These are phyloP conservation scores for Phytophthora tubulina DNA, from an alignment of 352 stramenopile genomes.

Conservation along the genomic window DNA sequence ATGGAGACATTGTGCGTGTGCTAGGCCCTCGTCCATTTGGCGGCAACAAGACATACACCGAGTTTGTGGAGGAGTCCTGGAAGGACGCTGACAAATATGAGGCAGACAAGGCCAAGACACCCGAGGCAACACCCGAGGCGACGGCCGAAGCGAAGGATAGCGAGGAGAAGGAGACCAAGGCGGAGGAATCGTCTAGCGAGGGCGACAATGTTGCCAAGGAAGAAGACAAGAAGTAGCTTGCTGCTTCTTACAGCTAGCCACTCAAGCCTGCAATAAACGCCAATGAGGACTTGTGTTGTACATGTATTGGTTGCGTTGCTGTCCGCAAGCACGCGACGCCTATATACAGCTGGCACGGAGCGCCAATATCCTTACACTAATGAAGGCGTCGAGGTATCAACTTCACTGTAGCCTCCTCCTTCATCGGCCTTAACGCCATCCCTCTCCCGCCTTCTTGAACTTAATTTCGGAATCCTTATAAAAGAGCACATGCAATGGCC, in stretches of 20 bases:
- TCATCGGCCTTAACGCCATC: not conserved
- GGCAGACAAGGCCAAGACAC: slow-evolving; percentile 62
- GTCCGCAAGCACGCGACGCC: slow-evolving; percentile 23
- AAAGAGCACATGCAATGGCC: slow-evolving; percentile 38
- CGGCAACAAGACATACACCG: slow-evolving; percentile 96
- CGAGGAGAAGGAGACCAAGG: slow-evolving; percentile 25
- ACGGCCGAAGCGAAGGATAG: slow-evolving; percentile 21
- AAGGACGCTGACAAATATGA: slow-evolving; percentile 87
- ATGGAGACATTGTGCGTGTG: slow-evolving; percentile 97
- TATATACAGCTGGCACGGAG: slow-evolving; percentile 36
- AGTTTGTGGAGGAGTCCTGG: slow-evolving; percentile 94
- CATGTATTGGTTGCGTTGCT: slow-evolving; percentile 42
- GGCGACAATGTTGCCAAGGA: slow-evolving; percentile 23
- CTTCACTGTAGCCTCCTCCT: slow-evolving; percentile 7
- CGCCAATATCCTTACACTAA: slow-evolving; percentile 37
- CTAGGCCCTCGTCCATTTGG: slow-evolving; percentile 95
- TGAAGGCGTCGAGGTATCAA: slow-evolving; percentile 14
- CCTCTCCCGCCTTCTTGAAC: slow-evolving; percentile 35
- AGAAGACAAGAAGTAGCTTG: slow-evolving; percentile 36
- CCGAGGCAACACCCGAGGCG: slow-evolving; percentile 37
- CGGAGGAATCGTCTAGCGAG: slow-evolving; percentile 13
- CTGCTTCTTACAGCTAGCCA: slow-evolving; percentile 18
- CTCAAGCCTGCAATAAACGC: slow-evolving; percentile 31
- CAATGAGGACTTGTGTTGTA: slow-evolving; percentile 36
- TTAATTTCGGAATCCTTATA: slow-evolving; percentile 38